These are phyloP conservation scores for Penicillium psychrofluorescens DNA, from an alignment of 495 filamentous ascomycete genomes.

Conservation along the genomic window DNA sequence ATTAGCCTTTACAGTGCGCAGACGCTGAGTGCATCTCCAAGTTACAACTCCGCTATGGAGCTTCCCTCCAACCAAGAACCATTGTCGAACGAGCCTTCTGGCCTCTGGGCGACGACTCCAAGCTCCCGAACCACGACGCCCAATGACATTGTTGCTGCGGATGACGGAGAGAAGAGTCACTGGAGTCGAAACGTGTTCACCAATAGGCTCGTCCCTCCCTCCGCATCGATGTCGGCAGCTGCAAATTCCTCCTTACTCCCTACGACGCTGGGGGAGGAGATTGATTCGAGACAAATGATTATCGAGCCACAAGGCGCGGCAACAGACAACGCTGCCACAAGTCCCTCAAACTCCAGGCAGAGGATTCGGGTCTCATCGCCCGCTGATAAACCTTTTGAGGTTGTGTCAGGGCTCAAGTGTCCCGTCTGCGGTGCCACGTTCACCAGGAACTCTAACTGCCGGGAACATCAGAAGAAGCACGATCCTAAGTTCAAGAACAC, in stretches of 20 bases:
- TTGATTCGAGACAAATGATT: no score
- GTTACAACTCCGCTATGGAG: conserved; percentile 17
- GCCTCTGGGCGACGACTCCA: conserved; percentile 18
- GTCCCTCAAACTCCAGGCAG: not conserved
- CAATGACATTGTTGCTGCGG: not conserved
- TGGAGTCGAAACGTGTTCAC: conserved; percentile 4
- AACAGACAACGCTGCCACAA: not conserved
- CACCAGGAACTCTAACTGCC: conserved; percentile 83
- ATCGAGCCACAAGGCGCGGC: no score
- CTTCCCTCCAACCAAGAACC: conserved; percentile 1
- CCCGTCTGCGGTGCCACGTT: conserved; percentile 73
- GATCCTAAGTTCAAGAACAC: conserved; percentile 66
- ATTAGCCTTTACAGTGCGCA: conserved; percentile 19
- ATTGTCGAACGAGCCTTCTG: conserved; percentile 5
- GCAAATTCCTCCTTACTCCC: not conserved
- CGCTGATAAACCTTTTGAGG: no score
- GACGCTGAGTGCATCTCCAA: conserved; percentile 16
- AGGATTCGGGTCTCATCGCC: no score
- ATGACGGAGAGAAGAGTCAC: conserved; percentile 5
- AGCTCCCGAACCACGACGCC: conserved; percentile 10
- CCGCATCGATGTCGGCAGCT: not conserved
- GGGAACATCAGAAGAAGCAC: conserved; percentile 85
- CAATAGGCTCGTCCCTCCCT: not conserved
- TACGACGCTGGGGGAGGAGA: not conserved
- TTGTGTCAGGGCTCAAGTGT: conserved; percentile 56